These are phyloP conservation scores for Trapa bicornis DNA, from an alignment of 345 rosid genomes.

Conservation along the genomic window DNA sequence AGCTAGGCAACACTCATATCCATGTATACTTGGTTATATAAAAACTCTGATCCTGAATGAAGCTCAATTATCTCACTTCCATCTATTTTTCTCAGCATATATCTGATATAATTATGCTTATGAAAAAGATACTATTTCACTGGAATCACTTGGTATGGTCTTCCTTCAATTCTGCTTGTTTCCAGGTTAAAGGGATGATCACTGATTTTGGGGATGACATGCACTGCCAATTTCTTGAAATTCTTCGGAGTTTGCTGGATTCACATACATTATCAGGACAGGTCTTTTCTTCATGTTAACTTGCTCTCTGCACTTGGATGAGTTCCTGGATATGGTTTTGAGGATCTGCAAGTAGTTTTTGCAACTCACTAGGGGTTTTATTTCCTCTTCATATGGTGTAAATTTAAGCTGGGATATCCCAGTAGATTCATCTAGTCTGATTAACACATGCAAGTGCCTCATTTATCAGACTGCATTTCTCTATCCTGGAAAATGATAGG, in stretches of 20 bases:
- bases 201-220: conserved; percentile 89
- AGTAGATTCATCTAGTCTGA: background rate
- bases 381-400: background rate
- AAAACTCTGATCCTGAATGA: background rate
- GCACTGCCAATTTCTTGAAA: conserved; percentile 98
- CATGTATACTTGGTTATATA: background rate
- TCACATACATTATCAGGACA: conserved; percentile 67
- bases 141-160: background rate
- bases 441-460: background rate
- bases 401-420: background rate
- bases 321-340: background rate
- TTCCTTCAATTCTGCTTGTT: background rate
- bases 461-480: background rate
- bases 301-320: background rate
- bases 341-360: background rate
- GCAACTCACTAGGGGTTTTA: background rate
- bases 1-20: background rate
- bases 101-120: background rate
- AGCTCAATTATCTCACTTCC: background rate
- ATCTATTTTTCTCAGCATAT: background rate
- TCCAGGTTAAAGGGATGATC: conserved; percentile 90
- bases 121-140: background rate
- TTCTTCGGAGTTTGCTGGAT: conserved; percentile 90
- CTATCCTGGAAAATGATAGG: background rate
- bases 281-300: conserved; percentile 25